Conservation (phyloP, 495 filamentous ascomycete species). For the Wilcoxina mikolae region DNA sequence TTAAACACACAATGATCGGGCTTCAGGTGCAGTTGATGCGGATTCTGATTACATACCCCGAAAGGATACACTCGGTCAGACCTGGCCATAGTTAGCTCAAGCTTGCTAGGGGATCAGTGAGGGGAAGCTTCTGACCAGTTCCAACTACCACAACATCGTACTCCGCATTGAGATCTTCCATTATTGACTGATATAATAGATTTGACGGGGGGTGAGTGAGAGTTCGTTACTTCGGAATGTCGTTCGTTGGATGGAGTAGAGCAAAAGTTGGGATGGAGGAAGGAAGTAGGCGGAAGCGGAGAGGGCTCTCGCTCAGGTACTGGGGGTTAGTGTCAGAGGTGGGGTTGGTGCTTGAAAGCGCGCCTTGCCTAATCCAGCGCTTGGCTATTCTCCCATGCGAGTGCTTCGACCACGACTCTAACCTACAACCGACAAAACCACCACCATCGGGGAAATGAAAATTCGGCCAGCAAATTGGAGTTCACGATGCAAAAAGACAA, state of each 20-base stretch:
- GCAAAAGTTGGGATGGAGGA: neutral
- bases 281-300: neutral
- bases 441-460: neutral
- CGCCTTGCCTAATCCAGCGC: neutral
- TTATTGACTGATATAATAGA: slow-evolving; percentile 31
- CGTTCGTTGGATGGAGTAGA: neutral
- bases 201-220: neutral
- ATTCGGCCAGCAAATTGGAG: neutral
- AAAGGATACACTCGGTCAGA: slow-evolving; percentile 95
- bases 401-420: neutral
- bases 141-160: slow-evolving; percentile 98
- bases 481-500: neutral
- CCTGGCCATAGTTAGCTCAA: slow-evolving; percentile 39
- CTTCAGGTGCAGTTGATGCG: neutral
- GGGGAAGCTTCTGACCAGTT: slow-evolving; percentile 52
- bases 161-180: slow-evolving; percentile 93
- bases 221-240: neutral
- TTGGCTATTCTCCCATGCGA: neutral
- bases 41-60: slow-evolving; percentile 48
- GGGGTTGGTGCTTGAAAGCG: neutral
- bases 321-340: neutral
- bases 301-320: slow-evolving; percentile 1
- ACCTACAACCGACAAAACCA: neutral
- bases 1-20: neutral
- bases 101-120: slow-evolving; percentile 23